Conservation (phyloP, 352 stramenopile species). For the Phytophthora fragariae region DNA sequence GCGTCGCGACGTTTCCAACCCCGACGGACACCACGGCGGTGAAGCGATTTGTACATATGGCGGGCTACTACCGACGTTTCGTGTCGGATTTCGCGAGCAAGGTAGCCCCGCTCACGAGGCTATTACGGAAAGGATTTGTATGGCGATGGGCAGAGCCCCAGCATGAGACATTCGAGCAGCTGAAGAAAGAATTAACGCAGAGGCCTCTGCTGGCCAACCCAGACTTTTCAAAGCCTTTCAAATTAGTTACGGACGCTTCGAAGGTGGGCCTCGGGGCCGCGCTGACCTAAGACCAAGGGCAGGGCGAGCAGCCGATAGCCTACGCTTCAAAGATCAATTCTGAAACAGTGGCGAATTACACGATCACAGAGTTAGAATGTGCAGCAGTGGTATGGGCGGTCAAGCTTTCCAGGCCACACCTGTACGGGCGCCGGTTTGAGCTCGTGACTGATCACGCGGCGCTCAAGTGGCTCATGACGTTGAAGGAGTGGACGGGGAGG, state of each 20-base stretch:
- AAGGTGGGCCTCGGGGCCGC: conserved; percentile 22
- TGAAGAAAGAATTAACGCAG: conserved; percentile 13
- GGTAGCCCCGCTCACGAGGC: conserved; percentile 19
- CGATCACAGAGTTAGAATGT: no score
- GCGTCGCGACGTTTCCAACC: conserved; percentile 3
- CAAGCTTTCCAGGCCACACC: not conserved
- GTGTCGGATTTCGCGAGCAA: conserved; percentile 22
- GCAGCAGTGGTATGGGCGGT: not conserved
- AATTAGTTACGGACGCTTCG: conserved; percentile 36
- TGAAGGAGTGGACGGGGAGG: not conserved
- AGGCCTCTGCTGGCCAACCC: conserved; percentile 22
- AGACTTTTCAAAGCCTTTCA: conserved; percentile 38
- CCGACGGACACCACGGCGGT: conserved; percentile 14
- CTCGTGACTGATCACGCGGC: not conserved
- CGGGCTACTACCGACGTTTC: conserved; percentile 38
- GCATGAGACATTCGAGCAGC: conserved; percentile 21
- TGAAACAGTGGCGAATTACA: no score
- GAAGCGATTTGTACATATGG: conserved; percentile 34
- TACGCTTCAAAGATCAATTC: no score
- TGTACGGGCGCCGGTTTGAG: not conserved
- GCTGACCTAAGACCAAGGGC: conserved; percentile 24
- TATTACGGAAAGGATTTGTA: conserved; percentile 25
- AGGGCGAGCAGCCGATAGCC: no score
- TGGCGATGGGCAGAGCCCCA: conserved; percentile 37
- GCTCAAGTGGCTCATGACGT: not conserved